Conservation (phyloP, 345 rosid genomes). For the Geranium rotundifolium region DNA sequence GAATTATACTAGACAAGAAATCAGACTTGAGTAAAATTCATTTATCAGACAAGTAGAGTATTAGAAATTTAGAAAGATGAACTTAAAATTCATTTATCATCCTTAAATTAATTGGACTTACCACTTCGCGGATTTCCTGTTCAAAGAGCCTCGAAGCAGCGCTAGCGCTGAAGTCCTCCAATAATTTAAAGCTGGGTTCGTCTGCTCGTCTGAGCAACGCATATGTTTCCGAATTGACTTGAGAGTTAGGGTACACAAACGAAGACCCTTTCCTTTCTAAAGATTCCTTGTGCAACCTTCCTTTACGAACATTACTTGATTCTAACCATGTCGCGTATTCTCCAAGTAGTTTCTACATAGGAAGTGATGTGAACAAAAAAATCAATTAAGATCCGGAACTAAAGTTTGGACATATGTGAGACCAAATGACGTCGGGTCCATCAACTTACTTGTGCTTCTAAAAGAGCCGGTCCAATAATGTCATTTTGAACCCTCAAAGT, state of each 20-base stretch:
- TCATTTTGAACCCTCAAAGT: slow-evolving; percentile 54
- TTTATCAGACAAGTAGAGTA: too few relatives aligned
- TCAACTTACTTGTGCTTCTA: slow-evolving; percentile 58
- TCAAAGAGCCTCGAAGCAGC: slow-evolving; percentile 55
- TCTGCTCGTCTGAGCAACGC: slow-evolving; percentile 37
- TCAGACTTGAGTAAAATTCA: too few relatives aligned
- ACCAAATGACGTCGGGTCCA: too few relatives aligned
- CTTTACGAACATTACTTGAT: slow-evolving; percentile 55
- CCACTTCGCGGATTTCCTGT: slow-evolving; percentile 70
- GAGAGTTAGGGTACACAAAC: slow-evolving; percentile 25
- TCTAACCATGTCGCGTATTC: slow-evolving; percentile 62
- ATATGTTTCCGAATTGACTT: slow-evolving; percentile 30
- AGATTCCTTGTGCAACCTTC: slow-evolving; percentile 49
- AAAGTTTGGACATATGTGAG: background rate
- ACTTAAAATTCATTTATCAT: too few relatives aligned
- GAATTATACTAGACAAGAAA: too few relatives aligned
- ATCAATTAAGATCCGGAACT: background rate
- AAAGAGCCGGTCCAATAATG: slow-evolving; percentile 65
- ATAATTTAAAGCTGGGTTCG: slow-evolving; percentile 41
- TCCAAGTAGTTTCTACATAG: slow-evolving; percentile 49
- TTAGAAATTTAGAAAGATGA: too few relatives aligned
- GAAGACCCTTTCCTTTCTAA: slow-evolving; percentile 70
- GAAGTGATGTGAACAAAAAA: slow-evolving; percentile 8
- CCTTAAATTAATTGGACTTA: slow-evolving; percentile 25
- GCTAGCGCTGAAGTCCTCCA: slow-evolving; percentile 45